Conservation (phyloP, 108 stramenopile species). For the Skeletonema grethae region DNA sequence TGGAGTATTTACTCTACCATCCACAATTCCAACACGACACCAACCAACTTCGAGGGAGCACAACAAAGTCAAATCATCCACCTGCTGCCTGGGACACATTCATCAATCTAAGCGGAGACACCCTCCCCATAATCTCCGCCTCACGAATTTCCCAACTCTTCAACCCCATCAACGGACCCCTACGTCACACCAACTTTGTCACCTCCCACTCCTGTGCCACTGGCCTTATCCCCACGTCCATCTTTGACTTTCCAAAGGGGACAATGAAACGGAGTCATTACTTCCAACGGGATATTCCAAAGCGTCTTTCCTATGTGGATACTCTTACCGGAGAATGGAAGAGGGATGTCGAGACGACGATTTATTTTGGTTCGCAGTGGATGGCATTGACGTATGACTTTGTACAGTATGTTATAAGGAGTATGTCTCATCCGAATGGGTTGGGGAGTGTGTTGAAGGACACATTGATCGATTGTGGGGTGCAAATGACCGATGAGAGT, state of each 20-base stretch:
- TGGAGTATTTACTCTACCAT: conserved; percentile 57
- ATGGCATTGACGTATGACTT: conserved; percentile 76
- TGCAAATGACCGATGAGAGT: conserved; percentile 90
- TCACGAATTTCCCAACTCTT: conserved; percentile 60
- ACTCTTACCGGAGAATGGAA: conserved; percentile 38
- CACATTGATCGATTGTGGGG: conserved; percentile 53
- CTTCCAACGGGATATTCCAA: conserved; percentile 46
- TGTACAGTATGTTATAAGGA: conserved; percentile 60
- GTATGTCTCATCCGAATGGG: conserved; percentile 59
- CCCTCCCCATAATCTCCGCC: conserved; percentile 72
- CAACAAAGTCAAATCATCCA: conserved; percentile 8
- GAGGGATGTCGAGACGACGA: conserved; percentile 37
- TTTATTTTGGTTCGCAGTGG: conserved; percentile 92
- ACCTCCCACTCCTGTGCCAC: conserved; percentile 82
- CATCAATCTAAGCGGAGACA: conserved; percentile 83
- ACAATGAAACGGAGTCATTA: conserved; percentile 90
- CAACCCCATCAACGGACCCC: conserved; percentile 44
- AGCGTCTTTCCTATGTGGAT: conserved; percentile 53
- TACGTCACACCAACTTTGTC: conserved; percentile 78
- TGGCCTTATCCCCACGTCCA: conserved; percentile 75
- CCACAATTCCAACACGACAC: not conserved
- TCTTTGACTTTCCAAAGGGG: conserved; percentile 68
- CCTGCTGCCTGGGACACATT: conserved; percentile 74
- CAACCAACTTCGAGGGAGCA: not conserved
- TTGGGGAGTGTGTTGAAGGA: conserved; percentile 63